Base-by-base conservation (phyloP, 73 alveolate genomes). In the Stentor coeruleus region DNA sequence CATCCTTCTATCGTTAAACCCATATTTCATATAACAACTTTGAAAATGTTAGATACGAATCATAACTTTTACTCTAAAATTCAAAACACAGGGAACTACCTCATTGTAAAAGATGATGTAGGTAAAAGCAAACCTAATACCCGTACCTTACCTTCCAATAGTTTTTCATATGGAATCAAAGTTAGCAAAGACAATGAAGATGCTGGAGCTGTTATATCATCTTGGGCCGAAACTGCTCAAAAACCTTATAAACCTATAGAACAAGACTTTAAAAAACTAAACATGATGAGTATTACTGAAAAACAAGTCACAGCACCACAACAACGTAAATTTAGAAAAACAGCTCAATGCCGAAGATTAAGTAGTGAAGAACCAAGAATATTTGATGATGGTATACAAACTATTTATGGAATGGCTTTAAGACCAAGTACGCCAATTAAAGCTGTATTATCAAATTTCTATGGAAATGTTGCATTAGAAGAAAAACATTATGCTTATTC, bases 81-180 rank as follows among this genome's bases (percentile, higher is more conserved):
- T 30, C 73, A 89, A 72, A 87, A 75, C 20, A 82, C 85, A 35
- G 59, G 81, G 72, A 93, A 93, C 57, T 88, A 91, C 35, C 85
- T 91, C 28, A 89, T 93, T 35, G 91, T 86, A 76, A 92, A 87
- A 79, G 98, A 93, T 90, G 98, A 93, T 81, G 94, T 93, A n/a
- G 98, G 98, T 14, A 88, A 86, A 85, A 58, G 92, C 66, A 93
- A 93, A 85, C 96, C 96, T 1, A 77, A 87, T 31, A 79, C 96
- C 6, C 60, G 89, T 59, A 88, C 87, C 31, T 90, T 93, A 38
- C 98, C 98, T 31, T 86, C 89, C 30, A 92, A 84, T 2, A 94
- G 89, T 3, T 93, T 86, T 81, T 73, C 93, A 3, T 93, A 87
- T 82, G 98, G 98, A 3, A 89, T 84, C 74, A 92, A 96, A 57